A percentile compares a stretch with the other conserved stretches of the same genome.
Conservation (phyloP, 805 yeast genomes). For the Candida nemodendra region DNA sequence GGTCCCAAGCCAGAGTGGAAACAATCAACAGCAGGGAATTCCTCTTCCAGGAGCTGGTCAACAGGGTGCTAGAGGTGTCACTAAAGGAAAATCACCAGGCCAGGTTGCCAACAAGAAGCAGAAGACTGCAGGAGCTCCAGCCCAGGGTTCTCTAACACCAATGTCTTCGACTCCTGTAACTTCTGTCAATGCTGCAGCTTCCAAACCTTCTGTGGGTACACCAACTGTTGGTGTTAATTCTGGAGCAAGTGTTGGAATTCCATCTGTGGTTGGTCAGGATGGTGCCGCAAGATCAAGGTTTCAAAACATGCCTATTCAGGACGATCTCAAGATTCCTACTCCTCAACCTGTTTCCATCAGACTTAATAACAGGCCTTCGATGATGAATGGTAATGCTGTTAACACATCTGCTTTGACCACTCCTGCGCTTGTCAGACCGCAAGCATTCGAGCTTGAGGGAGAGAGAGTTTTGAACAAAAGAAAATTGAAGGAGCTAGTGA, state of each 20-base stretch:
- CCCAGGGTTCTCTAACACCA: constrained; percentile 6
- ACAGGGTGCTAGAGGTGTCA: constrained; percentile 6
- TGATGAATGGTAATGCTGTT: constrained; percentile 80
- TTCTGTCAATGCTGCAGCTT: constrained; percentile 49
- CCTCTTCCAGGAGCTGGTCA: constrained; percentile 5
- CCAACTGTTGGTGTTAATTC: constrained; percentile 14
- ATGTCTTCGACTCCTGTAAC: constrained; percentile 39
- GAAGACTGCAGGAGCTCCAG: constrained; percentile 14
- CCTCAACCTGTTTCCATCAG: constrained; percentile 65
- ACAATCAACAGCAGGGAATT: constrained; percentile 11
- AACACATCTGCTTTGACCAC: constrained; percentile 68
- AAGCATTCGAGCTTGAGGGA: constrained; percentile 78
- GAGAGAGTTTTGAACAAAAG: constrained; percentile 86
- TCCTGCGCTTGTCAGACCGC: constrained; percentile 73
- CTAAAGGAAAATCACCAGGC: constrained; percentile 9
- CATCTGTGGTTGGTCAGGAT: constrained; percentile 24
- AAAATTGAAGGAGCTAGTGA: constrained; percentile 82
- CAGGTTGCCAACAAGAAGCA: constrained; percentile 17
- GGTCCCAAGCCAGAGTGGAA: constrained; percentile 11
- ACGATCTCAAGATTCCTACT: constrained; percentile 60
- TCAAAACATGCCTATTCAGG: constrained; percentile 73
- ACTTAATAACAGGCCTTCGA: constrained; percentile 69
- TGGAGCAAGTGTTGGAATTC: constrained; percentile 15
- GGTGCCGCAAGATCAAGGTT: constrained; percentile 48
- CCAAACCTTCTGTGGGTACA: constrained; percentile 21